These are phyloP conservation scores for Pichia exigua DNA, from an alignment of 805 yeast genomes.

Conservation along the genomic window DNA sequence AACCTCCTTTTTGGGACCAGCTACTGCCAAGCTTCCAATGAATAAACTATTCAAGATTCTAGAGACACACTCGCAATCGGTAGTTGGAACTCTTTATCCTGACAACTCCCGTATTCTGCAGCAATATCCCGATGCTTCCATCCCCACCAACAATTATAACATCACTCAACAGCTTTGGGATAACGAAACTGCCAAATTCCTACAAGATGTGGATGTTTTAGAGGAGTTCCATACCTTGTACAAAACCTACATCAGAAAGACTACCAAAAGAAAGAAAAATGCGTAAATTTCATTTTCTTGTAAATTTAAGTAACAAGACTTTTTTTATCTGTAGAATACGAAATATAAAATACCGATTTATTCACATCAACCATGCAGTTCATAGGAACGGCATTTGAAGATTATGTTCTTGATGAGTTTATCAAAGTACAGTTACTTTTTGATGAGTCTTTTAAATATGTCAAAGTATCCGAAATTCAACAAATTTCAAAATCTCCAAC, in stretches of 20 bases:
- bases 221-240: neutral
- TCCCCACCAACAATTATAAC: neutral
- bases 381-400: slow-evolving; percentile 8
- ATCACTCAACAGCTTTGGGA: neutral
- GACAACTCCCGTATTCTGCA: neutral
- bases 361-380: slow-evolving; percentile 2
- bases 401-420: slow-evolving; percentile 20
- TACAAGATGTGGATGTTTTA: neutral
- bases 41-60: neutral
- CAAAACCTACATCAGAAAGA: neutral
- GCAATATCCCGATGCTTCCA: neutral
- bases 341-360: neutral
- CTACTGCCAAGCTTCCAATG: neutral
- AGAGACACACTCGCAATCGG: neutral
- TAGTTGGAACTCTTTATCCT: neutral
- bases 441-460: slow-evolving; percentile 17
- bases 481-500: slow-evolving; percentile 15
- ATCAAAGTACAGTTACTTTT: slow-evolving; percentile 21
- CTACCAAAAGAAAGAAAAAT: neutral
- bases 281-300: neutral
- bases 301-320: neutral
- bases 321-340: neutral
- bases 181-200: neutral
- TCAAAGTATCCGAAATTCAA: slow-evolving; percentile 16
- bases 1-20: neutral